Base-by-base conservation (phyloP, 305 asterid species). In the Lippia alba region DNA sequence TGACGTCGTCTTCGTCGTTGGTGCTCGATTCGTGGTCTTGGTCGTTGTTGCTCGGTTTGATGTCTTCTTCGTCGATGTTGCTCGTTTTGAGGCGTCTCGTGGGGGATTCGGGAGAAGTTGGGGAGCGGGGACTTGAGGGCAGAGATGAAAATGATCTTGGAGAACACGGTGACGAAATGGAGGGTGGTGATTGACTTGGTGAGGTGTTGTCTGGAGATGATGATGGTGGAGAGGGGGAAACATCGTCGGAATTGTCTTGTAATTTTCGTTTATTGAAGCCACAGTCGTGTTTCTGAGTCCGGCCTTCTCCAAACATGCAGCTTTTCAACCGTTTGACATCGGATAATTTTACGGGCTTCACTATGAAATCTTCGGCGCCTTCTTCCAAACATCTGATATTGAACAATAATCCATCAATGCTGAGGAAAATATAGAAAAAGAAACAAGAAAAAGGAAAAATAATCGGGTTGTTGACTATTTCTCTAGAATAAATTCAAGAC, bases 331-430 rank as follows among this genome's bases (percentile, higher is more conserved):
- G 90, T 53, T 83, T 78, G 1, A 93, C 96, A 32, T 93, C 98
- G 0, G 94, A 56, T 49, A 93, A 57, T 70, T 87, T 86, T 12
- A 93, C 98, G 0, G 98, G 98, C 80, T 93, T 93, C 46, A 91
- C 94, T 67, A 93, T 83, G 77, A 91, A 93, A 74, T 93, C 98
- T 73, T 93, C 96, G 0, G 98, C 98, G 0, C 98, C 98, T 84
- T 93, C 97, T 77, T 93, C 96, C 84, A 93, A 76, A 72, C 98
- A 93, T 67, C 98, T 93, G 87, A 74, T 7, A 70, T 54, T 0
- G 6, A 57, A 61, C 18, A 53, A 32, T 3, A 46, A 56, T 30
- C 12, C 54, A 19, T 66, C 24, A 73, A 18, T 5, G 46, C 10
- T 8, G 17, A 24, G 16, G 0, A 12, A 20, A n/a, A 24, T 10